phyloP scores from a whole-genome alignment of 306 rosid genomes.

The Castanospermum australe region DNA sequence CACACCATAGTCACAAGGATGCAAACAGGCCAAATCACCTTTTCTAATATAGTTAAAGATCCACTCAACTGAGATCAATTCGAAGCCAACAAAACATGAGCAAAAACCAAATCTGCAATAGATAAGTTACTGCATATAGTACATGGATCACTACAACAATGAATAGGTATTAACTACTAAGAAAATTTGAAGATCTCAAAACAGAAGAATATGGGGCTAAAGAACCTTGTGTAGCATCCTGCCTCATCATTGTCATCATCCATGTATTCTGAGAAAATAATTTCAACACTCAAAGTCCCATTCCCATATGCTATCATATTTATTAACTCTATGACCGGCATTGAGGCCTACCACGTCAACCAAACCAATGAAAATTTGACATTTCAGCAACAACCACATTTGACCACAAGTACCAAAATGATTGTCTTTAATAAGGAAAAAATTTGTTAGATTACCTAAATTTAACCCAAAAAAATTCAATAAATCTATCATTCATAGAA shows the following conservation, averaged over 20 bases:
- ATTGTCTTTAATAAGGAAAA: not conserved
- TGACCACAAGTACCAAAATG: not conserved
- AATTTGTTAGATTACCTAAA: not conserved
- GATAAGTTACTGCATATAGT: not conserved
- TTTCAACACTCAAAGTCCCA: not conserved
- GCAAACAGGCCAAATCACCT: not conserved
- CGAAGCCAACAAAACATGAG: slow-evolving; percentile 9
- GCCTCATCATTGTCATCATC: not conserved
- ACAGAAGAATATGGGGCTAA: not conserved
- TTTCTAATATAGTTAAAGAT: not conserved
- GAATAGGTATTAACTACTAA: not conserved
- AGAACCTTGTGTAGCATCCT: not conserved
- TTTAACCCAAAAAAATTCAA: not conserved
- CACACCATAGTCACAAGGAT: not conserved
- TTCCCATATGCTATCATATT: not conserved
- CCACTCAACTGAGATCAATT: not conserved
- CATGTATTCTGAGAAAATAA: not conserved
- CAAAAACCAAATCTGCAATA: not conserved
- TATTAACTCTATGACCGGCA: not conserved
- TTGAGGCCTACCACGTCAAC: not conserved
- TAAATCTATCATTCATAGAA: not conserved
- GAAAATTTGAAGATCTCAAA: not conserved
- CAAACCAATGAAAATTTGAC: not conserved
- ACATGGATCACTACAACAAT: slow-evolving; percentile 7
- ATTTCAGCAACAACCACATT: not conserved